phyloP scores from a whole-genome alignment of 2,329 filamentous ascomycete species.

The Calonectria honghensis region DNA sequence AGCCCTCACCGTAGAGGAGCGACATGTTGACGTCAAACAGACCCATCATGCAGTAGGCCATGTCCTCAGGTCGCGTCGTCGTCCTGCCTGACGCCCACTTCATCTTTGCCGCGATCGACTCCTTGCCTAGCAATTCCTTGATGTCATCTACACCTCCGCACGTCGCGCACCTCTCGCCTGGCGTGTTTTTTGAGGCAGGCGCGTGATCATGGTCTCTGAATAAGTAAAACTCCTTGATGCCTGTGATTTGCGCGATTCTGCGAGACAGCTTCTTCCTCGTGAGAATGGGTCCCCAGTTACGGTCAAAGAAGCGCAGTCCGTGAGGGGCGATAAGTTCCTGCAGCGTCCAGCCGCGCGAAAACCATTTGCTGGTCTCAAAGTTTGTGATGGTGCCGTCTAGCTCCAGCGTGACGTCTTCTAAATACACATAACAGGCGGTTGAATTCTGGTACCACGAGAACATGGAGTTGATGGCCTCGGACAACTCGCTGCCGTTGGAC shows the following conservation, averaged over 20 bases:
- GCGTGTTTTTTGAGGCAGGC: not conserved
- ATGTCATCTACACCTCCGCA: not conserved
- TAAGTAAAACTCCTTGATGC: slow-evolving; percentile 5
- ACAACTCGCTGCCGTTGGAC: slow-evolving; percentile 6
- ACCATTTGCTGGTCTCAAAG: not conserved
- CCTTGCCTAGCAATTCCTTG: not conserved
- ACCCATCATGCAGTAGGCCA: slow-evolving; percentile 34
- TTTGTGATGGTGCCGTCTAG: slow-evolving; percentile 15
- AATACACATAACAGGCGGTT: slow-evolving; percentile 4
- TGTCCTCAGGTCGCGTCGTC: slow-evolving; percentile 30
- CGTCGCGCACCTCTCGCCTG: not conserved
- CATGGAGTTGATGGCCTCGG: slow-evolving; percentile 20
- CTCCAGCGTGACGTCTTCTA: slow-evolving; percentile 9
- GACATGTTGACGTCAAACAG: slow-evolving; percentile 39
- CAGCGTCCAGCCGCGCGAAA: slow-evolving; percentile 11
- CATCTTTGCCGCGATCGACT: slow-evolving; percentile 5
- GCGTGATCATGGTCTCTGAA: not conserved
- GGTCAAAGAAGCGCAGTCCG: not conserved
- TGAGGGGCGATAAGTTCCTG: slow-evolving; percentile 17
- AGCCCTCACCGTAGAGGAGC: slow-evolving; percentile 34
- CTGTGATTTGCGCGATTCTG: slow-evolving; percentile 11
- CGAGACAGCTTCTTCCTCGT: not conserved
- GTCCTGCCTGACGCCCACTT: slow-evolving; percentile 29
- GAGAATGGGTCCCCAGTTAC: not conserved
- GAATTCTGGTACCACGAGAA: slow-evolving; percentile 8